Evolutionary conservation across 2,329 filamentous ascomycete species (phyloP).

Genomic region (Aspergillus neoniger): DNA sequence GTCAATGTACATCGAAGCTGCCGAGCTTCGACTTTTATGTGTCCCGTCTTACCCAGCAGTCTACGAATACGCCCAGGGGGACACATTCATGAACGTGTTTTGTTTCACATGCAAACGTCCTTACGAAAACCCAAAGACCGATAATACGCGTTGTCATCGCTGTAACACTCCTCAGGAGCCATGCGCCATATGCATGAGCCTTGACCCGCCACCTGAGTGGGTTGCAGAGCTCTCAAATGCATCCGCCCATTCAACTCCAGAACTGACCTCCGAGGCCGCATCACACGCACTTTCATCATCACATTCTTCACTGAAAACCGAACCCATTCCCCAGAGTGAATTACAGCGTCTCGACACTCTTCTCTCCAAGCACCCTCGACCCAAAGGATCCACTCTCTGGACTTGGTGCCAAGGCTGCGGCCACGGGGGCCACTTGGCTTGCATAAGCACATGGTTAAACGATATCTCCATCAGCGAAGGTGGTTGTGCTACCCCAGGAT

Average conservation of each 20-base stretch:
- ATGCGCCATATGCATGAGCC: constrained; percentile 46
- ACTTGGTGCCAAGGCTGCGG: constrained; percentile 62
- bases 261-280: constrained; percentile 27
- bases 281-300: constrained; percentile 48
- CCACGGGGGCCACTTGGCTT: constrained; percentile 61
- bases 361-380: constrained; percentile 24
- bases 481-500: constrained; percentile 60
- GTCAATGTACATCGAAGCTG: constrained; percentile 51
- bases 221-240: constrained; percentile 28
- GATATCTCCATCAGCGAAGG: constrained; percentile 53
- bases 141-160: constrained; percentile 54
- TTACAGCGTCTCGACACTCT: constrained; percentile 28
- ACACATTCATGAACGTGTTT: constrained; percentile 56
- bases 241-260: constrained; percentile 14
- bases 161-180: constrained; percentile 47
- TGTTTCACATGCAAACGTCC: constrained; percentile 60
- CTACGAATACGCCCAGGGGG: constrained; percentile 58
- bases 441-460: constrained; percentile 58
- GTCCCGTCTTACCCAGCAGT: constrained; percentile 59
- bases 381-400: constrained; percentile 49
- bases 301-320: constrained; percentile 46
- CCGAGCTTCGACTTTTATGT: constrained; percentile 57
- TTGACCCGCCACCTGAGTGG: constrained; percentile 46
- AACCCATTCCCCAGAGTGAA: constrained; percentile 29
- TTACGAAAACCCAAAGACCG: constrained; percentile 52